Evolutionary conservation across 148 eudicot genomes (phyloP).

Genomic region (Rhododendron kiyosumense): DNA sequence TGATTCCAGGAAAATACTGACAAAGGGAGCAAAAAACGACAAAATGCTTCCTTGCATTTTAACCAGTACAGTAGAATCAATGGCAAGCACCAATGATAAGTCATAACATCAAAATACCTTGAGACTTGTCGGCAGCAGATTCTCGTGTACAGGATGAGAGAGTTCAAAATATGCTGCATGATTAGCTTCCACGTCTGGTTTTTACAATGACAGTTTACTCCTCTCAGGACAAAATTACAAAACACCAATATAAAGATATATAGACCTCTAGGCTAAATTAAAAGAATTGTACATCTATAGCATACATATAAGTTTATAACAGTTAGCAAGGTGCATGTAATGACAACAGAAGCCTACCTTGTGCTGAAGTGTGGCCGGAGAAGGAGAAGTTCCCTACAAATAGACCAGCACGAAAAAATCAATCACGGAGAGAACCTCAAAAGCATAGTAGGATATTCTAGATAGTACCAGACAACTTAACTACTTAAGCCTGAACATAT

Average conservation of each 20-base stretch:
- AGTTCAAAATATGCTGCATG: conserved; percentile 58
- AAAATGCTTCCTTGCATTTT: not conserved
- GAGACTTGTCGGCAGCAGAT: conserved; percentile 31
- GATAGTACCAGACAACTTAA: not conserved
- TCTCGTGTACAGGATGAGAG: conserved; percentile 60
- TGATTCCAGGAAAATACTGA: conserved; percentile 2
- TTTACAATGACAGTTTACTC: not conserved
- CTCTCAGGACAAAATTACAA: not conserved
- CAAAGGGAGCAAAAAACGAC: not conserved
- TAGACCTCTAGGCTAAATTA: not conserved
- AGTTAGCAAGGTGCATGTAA: not conserved
- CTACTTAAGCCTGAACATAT: not conserved
- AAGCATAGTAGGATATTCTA: not conserved
- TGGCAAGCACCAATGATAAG: not conserved
- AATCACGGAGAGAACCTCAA: not conserved
- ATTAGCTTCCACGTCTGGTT: conserved; percentile 47
- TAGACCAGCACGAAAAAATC: not conserved
- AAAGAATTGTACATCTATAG: not conserved
- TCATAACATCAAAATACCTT: conserved; percentile 26
- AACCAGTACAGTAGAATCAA: not conserved
- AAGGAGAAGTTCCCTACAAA: conserved; percentile 27
- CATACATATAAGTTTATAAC: not conserved
- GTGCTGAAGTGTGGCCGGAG: conserved; percentile 13
- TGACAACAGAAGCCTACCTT: conserved; percentile 20
- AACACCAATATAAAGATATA: not conserved